Evolutionary conservation across 2,329 filamentous ascomycete species (phyloP).

Genomic region (Cordyceps militaris): DNA sequence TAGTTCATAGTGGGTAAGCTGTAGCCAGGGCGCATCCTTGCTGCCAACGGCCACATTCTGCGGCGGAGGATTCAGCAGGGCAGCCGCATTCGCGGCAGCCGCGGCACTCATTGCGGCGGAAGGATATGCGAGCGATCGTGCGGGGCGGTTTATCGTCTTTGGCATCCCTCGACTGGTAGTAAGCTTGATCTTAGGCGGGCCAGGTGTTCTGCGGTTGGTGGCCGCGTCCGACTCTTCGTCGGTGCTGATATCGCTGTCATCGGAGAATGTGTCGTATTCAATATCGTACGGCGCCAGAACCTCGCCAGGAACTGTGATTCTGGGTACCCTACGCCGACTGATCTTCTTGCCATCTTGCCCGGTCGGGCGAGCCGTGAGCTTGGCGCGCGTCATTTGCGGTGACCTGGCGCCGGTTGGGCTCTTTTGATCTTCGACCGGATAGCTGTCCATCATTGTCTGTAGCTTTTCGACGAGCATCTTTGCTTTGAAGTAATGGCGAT

Average conservation of each 20-base stretch:
- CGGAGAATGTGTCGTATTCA: slow-evolving; percentile 52
- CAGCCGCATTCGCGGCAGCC: slow-evolving; percentile 33
- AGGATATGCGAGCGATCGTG: slow-evolving; percentile 28
- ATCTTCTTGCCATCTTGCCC: slow-evolving; percentile 40
- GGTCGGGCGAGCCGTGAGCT: slow-evolving; percentile 37
- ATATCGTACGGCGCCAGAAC: slow-evolving; percentile 59
- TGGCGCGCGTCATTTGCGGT: slow-evolving; percentile 44
- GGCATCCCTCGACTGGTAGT: slow-evolving; percentile 32
- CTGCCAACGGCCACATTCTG: slow-evolving; percentile 53
- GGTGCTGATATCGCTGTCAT: slow-evolving; percentile 46
- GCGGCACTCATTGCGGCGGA: slow-evolving; percentile 31
- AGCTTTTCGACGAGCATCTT: slow-evolving; percentile 53
- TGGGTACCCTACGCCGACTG: slow-evolving; percentile 41
- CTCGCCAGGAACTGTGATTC: slow-evolving; percentile 59
- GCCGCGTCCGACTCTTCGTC: slow-evolving; percentile 41
- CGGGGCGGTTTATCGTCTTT: slow-evolving; percentile 38
- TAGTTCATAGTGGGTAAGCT: slow-evolving; percentile 57
- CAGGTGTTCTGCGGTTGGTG: slow-evolving; percentile 30
- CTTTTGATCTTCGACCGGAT: slow-evolving; percentile 47
- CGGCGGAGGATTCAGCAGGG: slow-evolving; percentile 49
- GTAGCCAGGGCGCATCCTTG: slow-evolving; percentile 56
- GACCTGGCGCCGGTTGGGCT: slow-evolving; percentile 47
- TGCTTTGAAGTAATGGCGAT: slow-evolving; percentile 54
- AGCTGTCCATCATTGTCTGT: slow-evolving; percentile 53
- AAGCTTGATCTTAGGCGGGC: slow-evolving; percentile 42